phyloP scores from a whole-genome alignment of 139 green algal species.

The Chlorella sp. region DNA sequence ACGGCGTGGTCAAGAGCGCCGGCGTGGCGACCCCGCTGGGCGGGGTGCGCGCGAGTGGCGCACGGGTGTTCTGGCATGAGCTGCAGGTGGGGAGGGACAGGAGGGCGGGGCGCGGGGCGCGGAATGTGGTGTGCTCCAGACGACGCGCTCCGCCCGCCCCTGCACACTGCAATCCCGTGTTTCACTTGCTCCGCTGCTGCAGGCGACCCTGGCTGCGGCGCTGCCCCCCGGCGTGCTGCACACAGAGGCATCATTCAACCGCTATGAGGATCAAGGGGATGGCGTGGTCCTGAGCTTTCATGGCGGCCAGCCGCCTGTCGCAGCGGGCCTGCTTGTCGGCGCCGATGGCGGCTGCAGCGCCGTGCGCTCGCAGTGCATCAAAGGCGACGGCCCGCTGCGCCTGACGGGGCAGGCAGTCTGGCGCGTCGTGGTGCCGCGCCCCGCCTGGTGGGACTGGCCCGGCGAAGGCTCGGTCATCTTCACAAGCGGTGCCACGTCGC shows the following conservation, averaged over 20 bases:
- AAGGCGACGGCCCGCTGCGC: background rate
- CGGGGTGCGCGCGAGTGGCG: too few species aligned
- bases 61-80: too few species aligned
- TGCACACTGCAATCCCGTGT: too few species aligned
- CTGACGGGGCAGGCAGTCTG: background rate
- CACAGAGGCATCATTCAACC: background rate
- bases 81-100: too few species aligned
- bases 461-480: too few species aligned
- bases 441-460: constrained; percentile 6
- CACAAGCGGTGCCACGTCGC: too few species aligned
- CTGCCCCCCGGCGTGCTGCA: constrained; percentile 16
- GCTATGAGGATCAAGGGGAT: background rate
- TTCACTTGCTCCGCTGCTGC: too few species aligned
- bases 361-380: constrained; percentile 8
- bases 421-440: constrained; percentile 1
- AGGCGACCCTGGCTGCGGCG: background rate
- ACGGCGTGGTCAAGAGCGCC: too few species aligned
- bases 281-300: constrained; percentile 8
- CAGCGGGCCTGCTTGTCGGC: constrained; percentile 12
- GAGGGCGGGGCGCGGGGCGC: too few species aligned
- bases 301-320: background rate
- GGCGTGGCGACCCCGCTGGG: too few species aligned
- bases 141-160: too few species aligned
- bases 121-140: too few species aligned
- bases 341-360: constrained; percentile 16